phyloP scores from a whole-genome alignment of 2,329 filamentous ascomycete genomes.

The Ophiostoma ips region DNA sequence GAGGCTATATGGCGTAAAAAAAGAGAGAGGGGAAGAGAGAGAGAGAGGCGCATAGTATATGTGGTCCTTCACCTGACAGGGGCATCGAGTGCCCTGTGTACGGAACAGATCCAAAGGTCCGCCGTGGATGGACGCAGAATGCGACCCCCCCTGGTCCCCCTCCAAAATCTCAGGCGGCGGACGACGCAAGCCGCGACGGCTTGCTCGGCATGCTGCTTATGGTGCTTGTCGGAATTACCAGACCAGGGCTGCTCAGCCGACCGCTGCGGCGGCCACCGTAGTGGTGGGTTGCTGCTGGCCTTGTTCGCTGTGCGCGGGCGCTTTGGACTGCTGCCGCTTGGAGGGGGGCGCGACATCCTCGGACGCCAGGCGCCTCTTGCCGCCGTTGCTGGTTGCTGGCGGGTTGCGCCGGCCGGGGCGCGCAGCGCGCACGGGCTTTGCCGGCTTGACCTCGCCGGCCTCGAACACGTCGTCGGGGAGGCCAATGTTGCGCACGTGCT shows the following conservation, averaged over 20 bases:
- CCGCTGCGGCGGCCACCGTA: slow-evolving; percentile 5
- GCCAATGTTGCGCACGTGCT: slow-evolving; percentile 73
- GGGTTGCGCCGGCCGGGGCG: slow-evolving; percentile 25
- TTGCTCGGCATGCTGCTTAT: background rate
- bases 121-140: too few species aligned
- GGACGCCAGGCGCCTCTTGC: slow-evolving; percentile 34
- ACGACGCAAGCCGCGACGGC: too few species aligned
- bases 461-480: slow-evolving; percentile 84
- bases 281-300: slow-evolving; percentile 18
- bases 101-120: too few species aligned
- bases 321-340: slow-evolving; percentile 20
- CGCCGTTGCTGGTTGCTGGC: slow-evolving; percentile 22
- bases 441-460: slow-evolving; percentile 58
- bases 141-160: too few species aligned
- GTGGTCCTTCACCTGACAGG: too few species aligned
- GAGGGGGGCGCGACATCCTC: slow-evolving; percentile 16
- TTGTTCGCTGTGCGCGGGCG: slow-evolving; percentile 10
- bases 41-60: too few species aligned
- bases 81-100: too few species aligned
- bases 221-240: background rate
- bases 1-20: too few species aligned
- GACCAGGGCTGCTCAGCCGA: slow-evolving; percentile 4
- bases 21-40: too few species aligned
- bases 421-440: slow-evolving; percentile 36
- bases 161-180: too few species aligned